phyloP scores from a whole-genome alignment of 2,329 filamentous ascomycete genomes.

The Diplocarpon mali region DNA sequence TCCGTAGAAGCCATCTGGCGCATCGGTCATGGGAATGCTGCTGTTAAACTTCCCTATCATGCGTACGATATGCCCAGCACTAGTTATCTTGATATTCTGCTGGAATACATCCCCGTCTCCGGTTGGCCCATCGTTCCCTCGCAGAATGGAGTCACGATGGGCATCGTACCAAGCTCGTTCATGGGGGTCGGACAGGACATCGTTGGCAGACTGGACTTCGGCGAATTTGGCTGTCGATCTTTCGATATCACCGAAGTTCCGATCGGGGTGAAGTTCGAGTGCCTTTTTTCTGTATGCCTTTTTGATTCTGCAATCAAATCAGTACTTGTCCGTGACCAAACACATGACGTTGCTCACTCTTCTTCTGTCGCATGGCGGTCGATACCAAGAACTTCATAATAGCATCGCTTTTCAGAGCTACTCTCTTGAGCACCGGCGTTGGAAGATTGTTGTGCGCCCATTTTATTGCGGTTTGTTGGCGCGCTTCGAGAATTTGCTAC shows the following conservation, averaged over 20 bases:
- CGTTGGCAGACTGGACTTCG: slow-evolving; percentile 85
- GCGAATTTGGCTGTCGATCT: slow-evolving; percentile 77
- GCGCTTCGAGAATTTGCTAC: background rate
- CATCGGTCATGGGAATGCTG: slow-evolving; percentile 69
- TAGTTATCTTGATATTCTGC: slow-evolving; percentile 64
- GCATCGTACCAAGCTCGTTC: slow-evolving; percentile 97
- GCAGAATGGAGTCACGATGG: slow-evolving; percentile 75
- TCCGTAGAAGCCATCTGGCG: slow-evolving; percentile 74
- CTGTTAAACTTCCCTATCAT: slow-evolving; percentile 74
- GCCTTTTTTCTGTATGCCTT: slow-evolving; percentile 87
- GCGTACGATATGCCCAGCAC: slow-evolving; percentile 64
- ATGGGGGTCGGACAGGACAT: slow-evolving; percentile 90
- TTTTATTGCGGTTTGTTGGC: background rate
- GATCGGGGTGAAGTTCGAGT: slow-evolving; percentile 87
- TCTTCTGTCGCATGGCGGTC: slow-evolving; percentile 65
- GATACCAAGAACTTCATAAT: slow-evolving; percentile 75
- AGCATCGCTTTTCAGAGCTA: slow-evolving; percentile 50
- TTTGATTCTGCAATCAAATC: slow-evolving; percentile 54
- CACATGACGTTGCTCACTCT: slow-evolving; percentile 43
- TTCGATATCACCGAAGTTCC: slow-evolving; percentile 79
- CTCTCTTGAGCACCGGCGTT: slow-evolving; percentile 5
- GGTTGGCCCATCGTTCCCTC: slow-evolving; percentile 30
- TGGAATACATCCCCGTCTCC: slow-evolving; percentile 41
- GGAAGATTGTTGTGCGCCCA: slow-evolving; percentile 25
- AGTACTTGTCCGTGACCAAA: slow-evolving; percentile 1